A percentile compares a stretch with the other conserved stretches of the same genome.
Evolutionary conservation across 1,284 basidiomycete genomes (phyloP).

Genomic region (Polyporus tsugae): DNA sequence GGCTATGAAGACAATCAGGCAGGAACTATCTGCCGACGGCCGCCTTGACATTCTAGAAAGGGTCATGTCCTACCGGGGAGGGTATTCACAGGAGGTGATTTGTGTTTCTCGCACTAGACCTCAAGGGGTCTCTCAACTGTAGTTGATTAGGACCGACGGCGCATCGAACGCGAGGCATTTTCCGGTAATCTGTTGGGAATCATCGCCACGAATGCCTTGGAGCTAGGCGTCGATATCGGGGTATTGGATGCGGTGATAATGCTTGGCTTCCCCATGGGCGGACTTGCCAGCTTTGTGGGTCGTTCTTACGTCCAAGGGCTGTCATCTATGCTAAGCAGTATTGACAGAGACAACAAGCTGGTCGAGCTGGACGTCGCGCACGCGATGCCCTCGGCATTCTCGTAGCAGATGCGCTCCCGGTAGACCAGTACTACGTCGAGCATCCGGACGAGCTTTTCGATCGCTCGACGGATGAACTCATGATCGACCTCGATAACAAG

Average conservation of each 20-base stretch:
- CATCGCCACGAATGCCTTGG: slow-evolving; percentile 91
- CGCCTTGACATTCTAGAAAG: slow-evolving; percentile 79
- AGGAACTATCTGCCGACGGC: slow-evolving; percentile 79
- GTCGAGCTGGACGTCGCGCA: slow-evolving; percentile 85
- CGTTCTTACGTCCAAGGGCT: slow-evolving; percentile 3
- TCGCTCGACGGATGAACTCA: slow-evolving; percentile 66
- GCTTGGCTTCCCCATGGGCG: slow-evolving; percentile 84
- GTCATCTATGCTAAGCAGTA: slow-evolving; percentile 10
- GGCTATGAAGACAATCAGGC: slow-evolving; percentile 83
- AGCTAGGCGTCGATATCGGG: slow-evolving; percentile 93
- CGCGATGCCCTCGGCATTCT: slow-evolving; percentile 86
- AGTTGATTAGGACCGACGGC: slow-evolving; percentile 72
- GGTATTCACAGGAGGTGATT: slow-evolving; percentile 64
- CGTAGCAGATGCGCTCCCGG: slow-evolving; percentile 75
- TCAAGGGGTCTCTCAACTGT: slow-evolving; percentile 8
- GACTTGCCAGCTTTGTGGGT: slow-evolving; percentile 77
- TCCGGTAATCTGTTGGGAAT: slow-evolving; percentile 85
- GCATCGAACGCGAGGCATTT: slow-evolving; percentile 89
- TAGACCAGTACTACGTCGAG: slow-evolving; percentile 83
- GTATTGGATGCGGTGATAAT: slow-evolving; percentile 89
- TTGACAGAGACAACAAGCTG: slow-evolving; percentile 84
- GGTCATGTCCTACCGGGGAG: slow-evolving; percentile 89
- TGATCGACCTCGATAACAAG: slow-evolving; percentile 80
- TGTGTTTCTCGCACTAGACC: background rate
- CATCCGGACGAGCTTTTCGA: slow-evolving; percentile 79